phyloP scores from a whole-genome alignment of 2,329 filamentous ascomycete genomes.

The Penicillium corylophilum region DNA sequence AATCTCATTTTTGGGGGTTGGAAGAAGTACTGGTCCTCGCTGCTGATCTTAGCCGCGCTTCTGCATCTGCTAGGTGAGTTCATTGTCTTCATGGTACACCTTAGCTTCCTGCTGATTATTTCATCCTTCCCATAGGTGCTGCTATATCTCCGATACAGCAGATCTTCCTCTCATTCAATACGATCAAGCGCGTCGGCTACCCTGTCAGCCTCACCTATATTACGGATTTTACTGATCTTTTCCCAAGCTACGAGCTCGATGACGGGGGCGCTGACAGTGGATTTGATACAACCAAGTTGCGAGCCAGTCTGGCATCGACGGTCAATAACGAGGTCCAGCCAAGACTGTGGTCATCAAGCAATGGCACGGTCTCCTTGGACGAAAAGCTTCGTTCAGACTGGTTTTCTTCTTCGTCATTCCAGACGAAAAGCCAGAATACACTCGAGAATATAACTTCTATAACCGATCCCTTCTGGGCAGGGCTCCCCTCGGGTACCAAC shows the following conservation, averaged over 20 bases:
- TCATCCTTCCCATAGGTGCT: slow-evolving; percentile 14
- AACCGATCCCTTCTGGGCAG: slow-evolving; percentile 24
- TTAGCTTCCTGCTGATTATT: slow-evolving; percentile 14
- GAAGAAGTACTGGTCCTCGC: slow-evolving; percentile 21
- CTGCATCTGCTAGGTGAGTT: slow-evolving; percentile 20
- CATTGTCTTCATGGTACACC: not conserved
- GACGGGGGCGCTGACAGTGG: too few species aligned
- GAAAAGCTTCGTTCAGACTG: too few species aligned
- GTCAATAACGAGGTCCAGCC: too few species aligned
- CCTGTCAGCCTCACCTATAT: too few species aligned
- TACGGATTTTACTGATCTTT: too few species aligned
- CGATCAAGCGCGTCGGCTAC: too few species aligned
- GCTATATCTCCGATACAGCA: slow-evolving; percentile 4
- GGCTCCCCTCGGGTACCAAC: slow-evolving; percentile 21
- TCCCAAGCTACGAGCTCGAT: too few species aligned
- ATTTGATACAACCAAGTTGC: too few species aligned
- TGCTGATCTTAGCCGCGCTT: slow-evolving; percentile 22
- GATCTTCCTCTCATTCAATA: too few species aligned
- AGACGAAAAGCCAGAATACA: not conserved
- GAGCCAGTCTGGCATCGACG: too few species aligned
- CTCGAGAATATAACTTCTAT: slow-evolving; percentile 11
- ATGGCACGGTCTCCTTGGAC: not conserved
- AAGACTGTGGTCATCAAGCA: not conserved
- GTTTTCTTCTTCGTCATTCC: slow-evolving; percentile 12
- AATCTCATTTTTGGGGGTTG: slow-evolving; percentile 6